Evolutionary conservation across 2,329 filamentous ascomycete genomes (phyloP).

Genomic region (Diaporthe velutina): DNA sequence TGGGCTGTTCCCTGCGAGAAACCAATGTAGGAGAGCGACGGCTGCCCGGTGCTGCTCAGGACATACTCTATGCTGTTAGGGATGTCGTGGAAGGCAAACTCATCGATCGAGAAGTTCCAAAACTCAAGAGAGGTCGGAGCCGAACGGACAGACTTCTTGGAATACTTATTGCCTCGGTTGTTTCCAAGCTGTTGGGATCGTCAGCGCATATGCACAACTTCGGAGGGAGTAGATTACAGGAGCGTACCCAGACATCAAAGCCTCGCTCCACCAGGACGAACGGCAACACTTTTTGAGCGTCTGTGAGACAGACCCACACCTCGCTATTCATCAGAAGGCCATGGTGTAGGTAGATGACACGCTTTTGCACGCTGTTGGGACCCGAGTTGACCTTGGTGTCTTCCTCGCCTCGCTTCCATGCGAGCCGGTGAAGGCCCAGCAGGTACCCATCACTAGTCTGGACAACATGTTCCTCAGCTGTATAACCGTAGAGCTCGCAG

Average conservation of each 20-base stretch:
- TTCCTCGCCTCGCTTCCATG: slow-evolving; percentile 86
- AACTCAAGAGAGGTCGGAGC: slow-evolving; percentile 83
- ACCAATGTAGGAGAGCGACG: slow-evolving; percentile 92
- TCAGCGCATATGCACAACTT: slow-evolving; percentile 48
- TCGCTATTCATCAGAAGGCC: slow-evolving; percentile 99
- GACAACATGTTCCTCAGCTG: slow-evolving; percentile 95
- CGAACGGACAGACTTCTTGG: slow-evolving; percentile 87
- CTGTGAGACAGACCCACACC: slow-evolving; percentile 95
- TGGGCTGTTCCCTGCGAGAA: slow-evolving; percentile 98
- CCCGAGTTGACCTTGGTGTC: slow-evolving; percentile 82
- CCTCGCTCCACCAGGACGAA: slow-evolving; percentile 91
- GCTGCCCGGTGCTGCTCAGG: slow-evolving; percentile 83
- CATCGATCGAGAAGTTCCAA: slow-evolving; percentile 98
- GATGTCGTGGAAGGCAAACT: slow-evolving; percentile 98
- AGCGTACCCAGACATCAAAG: slow-evolving; percentile 91
- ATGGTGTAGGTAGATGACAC: slow-evolving; percentile 94
- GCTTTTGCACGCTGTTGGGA: slow-evolving; percentile 77
- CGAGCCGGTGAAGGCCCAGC: slow-evolving; percentile 88
- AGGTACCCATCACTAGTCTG: slow-evolving; percentile 96
- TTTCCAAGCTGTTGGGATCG: slow-evolving; percentile 78
- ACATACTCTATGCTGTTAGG: slow-evolving; percentile 95
- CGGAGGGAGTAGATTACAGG: background rate
- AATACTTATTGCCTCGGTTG: slow-evolving; percentile 99
- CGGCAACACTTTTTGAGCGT: slow-evolving; percentile 86
- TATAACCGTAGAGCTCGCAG: slow-evolving; percentile 92